phyloP scores from a whole-genome alignment of 2,329 filamentous ascomycete genomes.

The Volutella citrinella region DNA sequence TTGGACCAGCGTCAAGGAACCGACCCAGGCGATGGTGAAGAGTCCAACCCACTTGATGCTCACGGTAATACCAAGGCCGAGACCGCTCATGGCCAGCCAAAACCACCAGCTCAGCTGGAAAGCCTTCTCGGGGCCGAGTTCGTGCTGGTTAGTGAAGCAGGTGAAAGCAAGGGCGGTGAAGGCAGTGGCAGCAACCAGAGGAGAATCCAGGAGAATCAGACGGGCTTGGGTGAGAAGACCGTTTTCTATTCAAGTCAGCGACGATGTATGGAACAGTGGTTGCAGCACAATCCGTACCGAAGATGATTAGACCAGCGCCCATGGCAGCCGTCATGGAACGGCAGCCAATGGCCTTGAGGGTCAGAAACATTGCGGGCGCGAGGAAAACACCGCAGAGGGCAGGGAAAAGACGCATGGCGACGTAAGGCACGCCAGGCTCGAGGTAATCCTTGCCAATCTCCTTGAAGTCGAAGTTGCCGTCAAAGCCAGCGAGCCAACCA shows the following conservation, averaged over 20 bases:
- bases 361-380: conserved; percentile 91
- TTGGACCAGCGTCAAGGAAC: conserved; percentile 83
- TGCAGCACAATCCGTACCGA: too few species aligned
- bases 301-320: conserved; percentile 83
- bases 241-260: conserved; percentile 65
- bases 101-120: conserved; percentile 97
- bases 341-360: conserved; percentile 86
- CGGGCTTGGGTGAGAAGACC: conserved; percentile 92
- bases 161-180: conserved; percentile 87
- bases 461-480: conserved; percentile 97
- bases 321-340: conserved; percentile 80
- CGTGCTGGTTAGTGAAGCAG: conserved; percentile 95
- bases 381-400: conserved; percentile 85
- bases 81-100: conserved; percentile 83
- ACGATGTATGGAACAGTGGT: conserved; percentile 3
- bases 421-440: conserved; percentile 91
- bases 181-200: conserved; percentile 88
- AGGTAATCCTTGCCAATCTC: conserved; percentile 99
- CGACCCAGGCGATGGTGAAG: conserved; percentile 98
- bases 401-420: conserved; percentile 93
- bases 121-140: conserved; percentile 83
- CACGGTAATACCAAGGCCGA: conserved; percentile 83
- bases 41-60: conserved; percentile 99
- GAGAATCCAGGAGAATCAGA: conserved; percentile 92
- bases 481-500: conserved; percentile 91